These are phyloP conservation scores for Glycine tomentella DNA, from an alignment of 306 rosid genomes.

Conservation along the genomic window DNA sequence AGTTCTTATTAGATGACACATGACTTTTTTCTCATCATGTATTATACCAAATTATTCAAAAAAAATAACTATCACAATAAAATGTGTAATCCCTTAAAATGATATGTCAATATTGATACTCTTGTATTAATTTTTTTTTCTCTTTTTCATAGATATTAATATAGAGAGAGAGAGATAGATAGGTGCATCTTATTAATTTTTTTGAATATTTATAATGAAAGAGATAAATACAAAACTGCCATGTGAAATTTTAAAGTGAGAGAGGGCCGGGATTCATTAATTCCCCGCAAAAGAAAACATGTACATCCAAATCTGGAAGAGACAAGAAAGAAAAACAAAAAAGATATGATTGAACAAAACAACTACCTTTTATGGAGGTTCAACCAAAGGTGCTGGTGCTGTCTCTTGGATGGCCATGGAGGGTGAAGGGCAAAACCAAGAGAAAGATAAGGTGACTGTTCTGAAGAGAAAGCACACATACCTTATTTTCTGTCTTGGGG, in stretches of 20 bases:
- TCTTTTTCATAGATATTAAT: too few relatives aligned
- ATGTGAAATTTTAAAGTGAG: not conserved
- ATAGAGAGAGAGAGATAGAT: too few relatives aligned
- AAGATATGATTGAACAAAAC: too few relatives aligned
- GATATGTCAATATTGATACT: too few relatives aligned
- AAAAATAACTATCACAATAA: too few relatives aligned
- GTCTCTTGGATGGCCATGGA: conserved; percentile 51
- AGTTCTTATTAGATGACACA: too few relatives aligned
- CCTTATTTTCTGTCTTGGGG: not conserved
- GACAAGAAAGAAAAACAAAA: not conserved
- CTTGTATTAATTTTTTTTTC: too few relatives aligned
- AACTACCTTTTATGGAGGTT: conserved; percentile 58
- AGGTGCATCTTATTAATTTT: too few relatives aligned
- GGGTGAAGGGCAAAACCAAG: conserved; percentile 19
- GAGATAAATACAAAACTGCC: not conserved
- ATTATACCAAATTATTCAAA: too few relatives aligned
- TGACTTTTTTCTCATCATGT: too few relatives aligned
- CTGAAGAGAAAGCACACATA: conserved; percentile 62
- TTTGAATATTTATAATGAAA: not conserved
- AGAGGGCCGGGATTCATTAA: not conserved
- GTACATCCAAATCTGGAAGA: not conserved
- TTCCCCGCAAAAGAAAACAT: not conserved
- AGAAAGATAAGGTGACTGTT: conserved; percentile 35
- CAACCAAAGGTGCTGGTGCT: conserved; percentile 46
- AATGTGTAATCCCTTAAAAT: too few relatives aligned